Base-by-base conservation (phyloP, 805 yeast species). In the Martiniozyma abietophila region DNA sequence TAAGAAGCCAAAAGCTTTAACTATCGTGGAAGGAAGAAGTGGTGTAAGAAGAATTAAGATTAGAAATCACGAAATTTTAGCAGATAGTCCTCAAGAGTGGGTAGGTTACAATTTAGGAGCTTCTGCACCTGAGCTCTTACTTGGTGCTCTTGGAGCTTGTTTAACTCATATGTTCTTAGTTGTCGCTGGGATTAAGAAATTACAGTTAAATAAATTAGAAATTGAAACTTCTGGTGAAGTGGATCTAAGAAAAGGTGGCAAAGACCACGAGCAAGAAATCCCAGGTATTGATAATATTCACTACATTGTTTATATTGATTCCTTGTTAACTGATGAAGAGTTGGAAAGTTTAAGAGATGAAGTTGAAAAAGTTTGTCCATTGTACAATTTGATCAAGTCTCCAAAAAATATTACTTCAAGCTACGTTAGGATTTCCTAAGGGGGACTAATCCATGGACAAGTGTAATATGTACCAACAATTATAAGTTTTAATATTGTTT, bases 361-460 rank as follows among this genome's bases (percentile, higher is more conserved):
- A 14, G 37, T 34, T 26, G 37, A 28, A 28, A 28, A 34, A 15
- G 33, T 34, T 8, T 34, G 37, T 29, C 37, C 37, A 4, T 15
- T 34, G 21, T 34, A 34, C 12, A 34, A 29, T 18, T 28, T 34
- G 25, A 16, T 34, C 18, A 34, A 29, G n/a, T 29, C 29, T 16
- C 31, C 27, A 9, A 24, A 24, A 10, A 25, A 31, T 6, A 29
- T 34, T 10, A 22, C 35, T 12, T 25, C 35, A 8, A 19, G 23
- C 10, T 9, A 2, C 14, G 25, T n/a, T n/a, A n/a, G n/a, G n/a
- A n/a, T n/a, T n/a, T n/a, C n/a, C n/a, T 21, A n/a, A n/a, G n/a
- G n/a, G n/a, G n/a, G n/a, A n/a, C n/a, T n/a, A n/a, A n/a, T n/a
- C n/a, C n/a, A n/a, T n/a, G n/a, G n/a, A n/a, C n/a, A n/a, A n/a